Base-by-base conservation (phyloP, 2,329 filamentous ascomycete genomes). In the Blastomyces gilchristii region DNA sequence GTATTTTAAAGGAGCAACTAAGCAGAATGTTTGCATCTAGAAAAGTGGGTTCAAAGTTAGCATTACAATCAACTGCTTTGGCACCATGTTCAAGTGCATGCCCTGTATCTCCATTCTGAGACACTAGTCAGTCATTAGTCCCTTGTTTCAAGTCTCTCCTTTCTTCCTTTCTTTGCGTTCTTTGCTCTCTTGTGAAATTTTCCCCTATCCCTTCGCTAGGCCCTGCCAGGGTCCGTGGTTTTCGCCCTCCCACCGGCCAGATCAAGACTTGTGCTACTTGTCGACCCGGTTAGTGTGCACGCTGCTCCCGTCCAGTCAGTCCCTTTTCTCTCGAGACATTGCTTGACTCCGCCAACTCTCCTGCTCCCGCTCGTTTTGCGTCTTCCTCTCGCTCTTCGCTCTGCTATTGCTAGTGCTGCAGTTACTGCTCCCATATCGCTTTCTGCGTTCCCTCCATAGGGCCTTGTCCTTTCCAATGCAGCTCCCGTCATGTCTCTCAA, bases 401-500 rank as follows among this genome's bases (percentile, higher is more conserved):
- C 54, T 62, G 25, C 54, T 49, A 14, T 31, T 52, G 25, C 41
- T 16, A 28, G 37, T 28, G 25, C 47, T 45, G 22, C 39, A 28
- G 18, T 56, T 25, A 22, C 43, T 57, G 39, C n/a, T 28, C 56
- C 53, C 53, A 28, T 62, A 43, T 62, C 41, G 22, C 60, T 50
- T 43, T 8, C 57, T 58, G 50, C 60, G 28, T 25, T 56, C 34
- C 52, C 57, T 52, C 41, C 18, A 11, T n/a, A 59, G 54, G 56
- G 56, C 54, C 31, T 50, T 39, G 34, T 59, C 54, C 22, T 39
- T 65, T 63, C 66, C 65, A 67, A 68, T 68, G 66, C 63, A 54
- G 66, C 53, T 65, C 65, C 57, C 60, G 65, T 62, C 62, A 97
- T 97, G 93, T 97, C 93, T 81, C 83, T 97, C 77, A 96, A 96